A percentile compares a stretch with the other conserved stretches of the same genome.
phyloP scores from a whole-genome alignment of 768 basidiomycete species.

The Pleurotus giganteus region DNA sequence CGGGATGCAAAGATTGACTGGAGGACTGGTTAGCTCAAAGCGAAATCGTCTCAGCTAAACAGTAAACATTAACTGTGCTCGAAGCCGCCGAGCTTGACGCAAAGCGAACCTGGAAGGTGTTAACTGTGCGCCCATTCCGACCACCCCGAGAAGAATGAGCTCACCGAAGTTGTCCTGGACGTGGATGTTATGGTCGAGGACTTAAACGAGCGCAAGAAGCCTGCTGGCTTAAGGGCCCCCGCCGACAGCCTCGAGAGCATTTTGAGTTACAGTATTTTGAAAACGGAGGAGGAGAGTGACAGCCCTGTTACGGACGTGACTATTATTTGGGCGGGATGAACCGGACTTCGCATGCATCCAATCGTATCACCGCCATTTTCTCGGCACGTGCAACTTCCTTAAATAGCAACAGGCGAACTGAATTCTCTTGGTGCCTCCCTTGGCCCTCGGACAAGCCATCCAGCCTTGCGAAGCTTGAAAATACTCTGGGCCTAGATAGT shows the following conservation, averaged over 20 bases:
- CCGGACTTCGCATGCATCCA: slow-evolving; percentile 6
- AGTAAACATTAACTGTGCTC: slow-evolving; percentile 63
- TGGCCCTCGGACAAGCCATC: neutral
- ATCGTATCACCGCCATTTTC: neutral
- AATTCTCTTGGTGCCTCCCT: slow-evolving; percentile 7
- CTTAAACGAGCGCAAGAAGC: slow-evolving; percentile 44
- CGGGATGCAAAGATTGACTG: slow-evolving; percentile 71
- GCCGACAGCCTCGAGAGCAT: slow-evolving; percentile 84
- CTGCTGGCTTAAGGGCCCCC: slow-evolving; percentile 63
- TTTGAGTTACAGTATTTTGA: slow-evolving; percentile 52
- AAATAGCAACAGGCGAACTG: neutral
- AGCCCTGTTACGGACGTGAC: slow-evolving; percentile 46
- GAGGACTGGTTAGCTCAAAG: slow-evolving; percentile 4
- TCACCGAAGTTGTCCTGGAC: slow-evolving; percentile 51
- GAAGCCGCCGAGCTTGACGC: slow-evolving; percentile 60
- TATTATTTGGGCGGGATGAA: slow-evolving; percentile 12
- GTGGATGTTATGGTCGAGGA: slow-evolving; percentile 37
- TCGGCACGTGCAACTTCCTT: slow-evolving; percentile 5
- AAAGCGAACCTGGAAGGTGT: slow-evolving; percentile 59
- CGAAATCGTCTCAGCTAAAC: neutral
- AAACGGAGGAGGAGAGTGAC: slow-evolving; percentile 35
- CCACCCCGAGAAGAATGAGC: slow-evolving; percentile 19
- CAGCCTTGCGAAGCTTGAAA: too few species aligned
- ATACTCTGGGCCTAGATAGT: too few species aligned
- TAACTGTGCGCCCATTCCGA: neutral